Percentiles rank a stretch among this genome's conserved stretches.
phyloP scores from a whole-genome alignment of 495 filamentous ascomycete genomes.

The Amorphotheca resinae region DNA sequence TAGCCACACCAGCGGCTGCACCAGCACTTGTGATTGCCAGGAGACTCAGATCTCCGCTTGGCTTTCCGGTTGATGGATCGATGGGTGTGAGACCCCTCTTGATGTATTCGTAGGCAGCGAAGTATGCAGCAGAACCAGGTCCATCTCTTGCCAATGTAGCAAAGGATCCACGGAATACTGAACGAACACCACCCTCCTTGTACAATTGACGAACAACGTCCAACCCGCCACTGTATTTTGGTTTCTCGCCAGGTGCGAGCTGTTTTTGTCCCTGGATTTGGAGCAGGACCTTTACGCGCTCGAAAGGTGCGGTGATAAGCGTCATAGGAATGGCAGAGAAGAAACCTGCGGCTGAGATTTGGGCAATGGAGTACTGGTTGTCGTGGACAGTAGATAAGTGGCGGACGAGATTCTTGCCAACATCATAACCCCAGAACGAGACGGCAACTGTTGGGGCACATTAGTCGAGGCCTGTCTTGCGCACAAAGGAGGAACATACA shows the following conservation, averaged over 20 bases:
- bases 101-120: constrained; percentile 91
- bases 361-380: constrained; percentile 61
- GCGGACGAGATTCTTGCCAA: constrained; percentile 79
- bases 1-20: constrained; percentile 83
- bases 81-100: constrained; percentile 80
- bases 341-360: constrained; percentile 88
- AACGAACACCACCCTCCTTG: constrained; percentile 77
- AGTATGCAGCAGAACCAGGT: constrained; percentile 87
- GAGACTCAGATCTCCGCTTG: constrained; percentile 62
- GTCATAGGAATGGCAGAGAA: constrained; percentile 98
- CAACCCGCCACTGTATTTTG: constrained; percentile 75
- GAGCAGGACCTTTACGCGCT: constrained; percentile 95
- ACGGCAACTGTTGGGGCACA: constrained; percentile 60
- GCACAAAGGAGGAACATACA: constrained; percentile 47
- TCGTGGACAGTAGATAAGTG: constrained; percentile 50
- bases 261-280: constrained; percentile 93
- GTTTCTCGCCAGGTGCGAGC: constrained; percentile 77
- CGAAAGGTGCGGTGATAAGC: constrained; percentile 91
- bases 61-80: constrained; percentile 59
- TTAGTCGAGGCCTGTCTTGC: background rate
- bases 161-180: constrained; percentile 78
- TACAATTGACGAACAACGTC: constrained; percentile 96
- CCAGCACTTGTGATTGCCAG: constrained; percentile 76
- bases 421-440: constrained; percentile 97
- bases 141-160: constrained; percentile 92